Percentiles rank a stretch among this genome's conserved stretches.
These are phyloP conservation scores for Globisporangium mamillatum DNA, from an alignment of 352 stramenopile genomes.

Conservation along the genomic window DNA sequence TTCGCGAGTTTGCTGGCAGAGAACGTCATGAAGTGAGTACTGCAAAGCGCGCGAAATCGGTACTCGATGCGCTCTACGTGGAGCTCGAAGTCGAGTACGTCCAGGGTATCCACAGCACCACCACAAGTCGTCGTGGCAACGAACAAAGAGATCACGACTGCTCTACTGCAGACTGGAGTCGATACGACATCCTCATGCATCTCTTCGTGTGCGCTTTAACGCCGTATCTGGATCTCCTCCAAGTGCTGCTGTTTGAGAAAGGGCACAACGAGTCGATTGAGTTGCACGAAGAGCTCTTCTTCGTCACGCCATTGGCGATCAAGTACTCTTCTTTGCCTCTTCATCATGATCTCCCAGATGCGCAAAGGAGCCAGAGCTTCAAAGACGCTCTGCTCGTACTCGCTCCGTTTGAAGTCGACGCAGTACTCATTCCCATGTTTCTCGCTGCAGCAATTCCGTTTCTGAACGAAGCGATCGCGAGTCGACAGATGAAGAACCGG, in stretches of 20 bases:
- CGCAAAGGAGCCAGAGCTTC: conserved; percentile 35
- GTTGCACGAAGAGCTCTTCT: conserved; percentile 57
- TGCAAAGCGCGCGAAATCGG: conserved; percentile 36
- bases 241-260: conserved; percentile 48
- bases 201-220: conserved; percentile 42
- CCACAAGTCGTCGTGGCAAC: neutral
- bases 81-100: conserved; percentile 42
- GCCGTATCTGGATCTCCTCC: conserved; percentile 53
- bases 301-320: conserved; percentile 20
- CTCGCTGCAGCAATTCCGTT: conserved; percentile 27
- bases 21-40: conserved; percentile 27
- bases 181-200: conserved; percentile 42
- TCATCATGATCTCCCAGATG: conserved; percentile 17
- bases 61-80: conserved; percentile 42
- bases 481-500: conserved; percentile 62
- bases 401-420: conserved; percentile 43
- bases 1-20: conserved; percentile 24
- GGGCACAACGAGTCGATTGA: conserved; percentile 36
- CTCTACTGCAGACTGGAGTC: conserved; percentile 20
- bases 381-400: conserved; percentile 33
- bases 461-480: conserved; percentile 50
- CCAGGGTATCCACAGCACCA: conserved; percentile 20
- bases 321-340: neutral
- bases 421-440: conserved; percentile 40
- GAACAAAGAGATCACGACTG: neutral